phyloP scores from a whole-genome alignment of 2,329 filamentous ascomycete species.

The Neofusicoccum umdonicola region DNA sequence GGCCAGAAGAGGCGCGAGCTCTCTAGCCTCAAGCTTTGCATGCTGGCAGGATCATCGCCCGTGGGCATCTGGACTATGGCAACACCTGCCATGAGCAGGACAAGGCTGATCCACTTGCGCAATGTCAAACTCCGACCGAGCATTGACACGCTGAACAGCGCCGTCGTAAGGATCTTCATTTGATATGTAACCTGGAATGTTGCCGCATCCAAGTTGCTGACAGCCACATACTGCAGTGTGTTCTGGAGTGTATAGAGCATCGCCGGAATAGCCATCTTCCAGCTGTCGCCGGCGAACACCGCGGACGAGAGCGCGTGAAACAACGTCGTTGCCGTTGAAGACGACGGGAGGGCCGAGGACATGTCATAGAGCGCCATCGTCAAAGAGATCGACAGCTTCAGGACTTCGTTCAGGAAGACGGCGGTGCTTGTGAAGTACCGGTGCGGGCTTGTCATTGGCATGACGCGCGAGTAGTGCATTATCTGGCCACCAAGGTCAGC shows the following conservation, averaged over 20 bases:
- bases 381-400: slow-evolving; percentile 84
- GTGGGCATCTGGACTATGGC: slow-evolving; percentile 80
- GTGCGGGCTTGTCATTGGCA: slow-evolving; percentile 79
- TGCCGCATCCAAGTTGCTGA: slow-evolving; percentile 86
- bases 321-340: slow-evolving; percentile 75
- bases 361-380: slow-evolving; percentile 87
- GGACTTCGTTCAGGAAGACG: slow-evolving; percentile 87
- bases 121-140: slow-evolving; percentile 67
- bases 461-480: slow-evolving; percentile 91
- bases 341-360: slow-evolving; percentile 71
- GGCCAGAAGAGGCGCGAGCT: slow-evolving; percentile 63
- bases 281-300: slow-evolving; percentile 86
- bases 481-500: slow-evolving; percentile 53
- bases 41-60: slow-evolving; percentile 49
- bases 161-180: slow-evolving; percentile 88
- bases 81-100: slow-evolving; percentile 78
- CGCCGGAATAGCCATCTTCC: slow-evolving; percentile 90
- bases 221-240: slow-evolving; percentile 86
- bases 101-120: slow-evolving; percentile 75
- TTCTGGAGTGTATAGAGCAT: slow-evolving; percentile 89
- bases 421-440: slow-evolving; percentile 93
- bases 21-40: slow-evolving; percentile 63
- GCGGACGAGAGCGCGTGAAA: slow-evolving; percentile 75
- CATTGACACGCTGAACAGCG: slow-evolving; percentile 79
- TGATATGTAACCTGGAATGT: slow-evolving; percentile 94